Conservation (phyloP, 495 filamentous ascomycete genomes). For the Penicillium canescens region DNA sequence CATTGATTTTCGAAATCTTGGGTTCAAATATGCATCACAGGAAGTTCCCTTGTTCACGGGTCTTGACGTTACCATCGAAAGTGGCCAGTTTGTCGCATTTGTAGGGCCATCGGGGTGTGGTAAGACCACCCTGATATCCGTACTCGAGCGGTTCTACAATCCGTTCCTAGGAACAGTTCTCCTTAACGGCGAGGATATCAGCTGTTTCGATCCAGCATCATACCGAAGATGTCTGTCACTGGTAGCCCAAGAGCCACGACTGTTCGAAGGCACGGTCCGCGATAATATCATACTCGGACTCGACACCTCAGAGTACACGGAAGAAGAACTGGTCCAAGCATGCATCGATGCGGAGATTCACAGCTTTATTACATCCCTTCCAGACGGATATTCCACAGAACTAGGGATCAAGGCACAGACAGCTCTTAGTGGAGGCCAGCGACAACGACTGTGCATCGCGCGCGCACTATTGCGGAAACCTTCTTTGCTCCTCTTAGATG, state of each 20-base stretch:
- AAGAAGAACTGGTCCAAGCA: constrained; percentile 52
- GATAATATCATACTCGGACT: constrained; percentile 55
- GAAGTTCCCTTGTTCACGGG: constrained; percentile 50
- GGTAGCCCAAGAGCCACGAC: constrained; percentile 51
- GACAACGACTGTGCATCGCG: constrained; percentile 51
- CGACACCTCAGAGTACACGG: constrained; percentile 27
- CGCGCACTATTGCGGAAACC: constrained; percentile 48
- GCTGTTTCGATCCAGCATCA: constrained; percentile 18
- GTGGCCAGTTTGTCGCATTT: constrained; percentile 66
- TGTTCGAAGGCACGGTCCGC: constrained; percentile 51
- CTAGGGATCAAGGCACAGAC: constrained; percentile 60
- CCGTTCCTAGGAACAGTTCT: constrained; percentile 33
- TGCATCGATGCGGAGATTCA: constrained; percentile 58
- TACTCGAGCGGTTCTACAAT: constrained; percentile 67
- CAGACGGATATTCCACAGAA: constrained; percentile 60
- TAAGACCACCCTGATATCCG: constrained; percentile 68
- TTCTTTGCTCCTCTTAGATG: constrained; percentile 52
- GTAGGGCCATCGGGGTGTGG: constrained; percentile 74
- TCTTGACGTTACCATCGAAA: constrained; percentile 47
- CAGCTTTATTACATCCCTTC: constrained; percentile 53
- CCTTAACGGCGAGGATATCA: constrained; percentile 42
- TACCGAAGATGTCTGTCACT: constrained; percentile 49
- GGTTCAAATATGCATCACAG: constrained; percentile 61
- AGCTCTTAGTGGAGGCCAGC: constrained; percentile 56
- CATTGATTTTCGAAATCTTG: constrained; percentile 48